Base-by-base conservation (phyloP, 176 grass and related monocot species). In the Sorghum bicolor region DNA sequence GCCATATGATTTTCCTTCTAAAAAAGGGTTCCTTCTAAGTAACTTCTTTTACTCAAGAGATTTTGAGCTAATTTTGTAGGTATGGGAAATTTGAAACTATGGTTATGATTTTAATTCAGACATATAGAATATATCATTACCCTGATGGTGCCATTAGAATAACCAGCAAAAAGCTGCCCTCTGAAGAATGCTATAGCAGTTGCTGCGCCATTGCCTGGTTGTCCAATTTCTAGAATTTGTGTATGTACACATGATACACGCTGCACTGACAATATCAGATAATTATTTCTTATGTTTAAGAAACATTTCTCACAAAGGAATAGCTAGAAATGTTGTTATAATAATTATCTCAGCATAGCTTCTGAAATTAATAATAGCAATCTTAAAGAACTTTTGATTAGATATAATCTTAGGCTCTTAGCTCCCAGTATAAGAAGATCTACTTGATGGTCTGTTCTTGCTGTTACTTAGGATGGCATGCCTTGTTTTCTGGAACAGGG, bases 191-290 rank as follows among this genome's bases (percentile, higher is more conserved):
- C 90, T 67, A 99, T 93, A 74, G 96, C 91, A 48, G 91, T 96
- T 72, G 84, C 89, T 80, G 91, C 87, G 28, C 91, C 87, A 64
- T 84, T 94, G 31, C 89, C 77, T 70, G 75, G 77, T 67, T 96
- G 89, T 19, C 93, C 93, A 52, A 94, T 92, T 89, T 99, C 96
- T 44, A 96, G 65, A 71, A 94, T 96, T 89, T 99, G 93, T 85
- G 93, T 99, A 87, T 99, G 96, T 60, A 96, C 91, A 90, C 93
- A 99, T 61, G 96, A 96, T 67, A 99, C 89, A 81, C 89, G 75
- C 96, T 99, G 96, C 85, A 93, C 20, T 74, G 72, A 90, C 83
- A 81, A 90, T 43, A 80, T 86, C 16, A 78, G 61, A 37, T 64
- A 76, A 83, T 92, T 83, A 92, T 29, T 80, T 66, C 53, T 70